Percentiles rank a stretch among this genome's conserved stretches.
These are phyloP conservation scores for Phlebiopsis gigantea DNA, from an alignment of 768 basidiomycete genomes.

Conservation along the genomic window DNA sequence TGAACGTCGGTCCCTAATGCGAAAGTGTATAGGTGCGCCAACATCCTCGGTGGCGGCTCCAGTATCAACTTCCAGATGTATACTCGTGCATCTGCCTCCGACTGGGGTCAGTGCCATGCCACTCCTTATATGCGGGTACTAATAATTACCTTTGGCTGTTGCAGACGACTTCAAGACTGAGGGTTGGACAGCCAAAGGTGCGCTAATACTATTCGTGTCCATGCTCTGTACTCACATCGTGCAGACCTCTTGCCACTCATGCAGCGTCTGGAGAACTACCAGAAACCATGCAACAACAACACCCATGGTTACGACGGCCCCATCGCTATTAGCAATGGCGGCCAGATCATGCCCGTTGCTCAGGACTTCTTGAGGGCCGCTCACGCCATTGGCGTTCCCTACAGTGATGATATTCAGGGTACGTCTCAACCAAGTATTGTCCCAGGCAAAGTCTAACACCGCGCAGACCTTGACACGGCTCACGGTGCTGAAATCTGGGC, in stretches of 20 bases:
- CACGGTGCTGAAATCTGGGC: constrained; percentile 71
- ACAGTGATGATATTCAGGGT: constrained; percentile 53
- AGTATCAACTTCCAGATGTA: constrained; percentile 83
- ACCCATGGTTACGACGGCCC: constrained; percentile 69
- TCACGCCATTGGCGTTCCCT: constrained; percentile 57
- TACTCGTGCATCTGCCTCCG: constrained; percentile 64
- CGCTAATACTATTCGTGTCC: constrained; percentile 5
- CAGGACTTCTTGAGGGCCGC: constrained; percentile 66
- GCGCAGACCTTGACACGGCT: constrained; percentile 52
- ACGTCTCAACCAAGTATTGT: not conserved
- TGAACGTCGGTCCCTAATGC: not conserved
- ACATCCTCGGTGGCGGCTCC: constrained; percentile 30
- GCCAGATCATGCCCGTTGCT: constrained; percentile 55
- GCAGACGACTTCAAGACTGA: constrained; percentile 68
- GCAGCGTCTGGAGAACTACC: constrained; percentile 75
- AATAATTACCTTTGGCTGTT: not conserved
- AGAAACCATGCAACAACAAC: constrained; percentile 63
- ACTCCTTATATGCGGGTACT: not conserved
- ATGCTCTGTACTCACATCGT: not conserved
- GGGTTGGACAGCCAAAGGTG: constrained; percentile 64
- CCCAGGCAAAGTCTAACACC: not conserved
- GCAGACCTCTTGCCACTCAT: constrained; percentile 64
- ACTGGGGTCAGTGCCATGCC: constrained; percentile 48
- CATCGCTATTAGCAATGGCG: constrained; percentile 70
- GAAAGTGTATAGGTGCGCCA: constrained; percentile 45